Evolutionary conservation across 495 filamentous ascomycete species (phyloP).

Genomic region (Neurospora tetrasperma): DNA sequence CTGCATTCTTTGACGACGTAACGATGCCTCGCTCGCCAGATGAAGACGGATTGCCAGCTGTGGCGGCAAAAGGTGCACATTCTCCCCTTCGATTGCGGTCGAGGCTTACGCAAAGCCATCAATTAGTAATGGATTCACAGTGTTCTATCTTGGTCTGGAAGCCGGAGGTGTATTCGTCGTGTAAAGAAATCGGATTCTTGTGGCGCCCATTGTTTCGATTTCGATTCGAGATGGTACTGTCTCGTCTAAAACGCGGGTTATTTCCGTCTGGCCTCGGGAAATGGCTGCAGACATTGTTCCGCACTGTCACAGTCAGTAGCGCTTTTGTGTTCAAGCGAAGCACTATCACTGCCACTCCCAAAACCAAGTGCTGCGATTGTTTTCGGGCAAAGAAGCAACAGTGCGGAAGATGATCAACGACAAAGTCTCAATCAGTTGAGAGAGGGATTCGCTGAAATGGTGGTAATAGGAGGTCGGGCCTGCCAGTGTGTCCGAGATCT

Average conservation of each 20-base stretch:
- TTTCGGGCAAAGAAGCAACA: neutral
- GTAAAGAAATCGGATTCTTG: neutral
- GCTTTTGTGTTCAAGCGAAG: neutral
- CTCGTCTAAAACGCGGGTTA: neutral
- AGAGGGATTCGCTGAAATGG: neutral
- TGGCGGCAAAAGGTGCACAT: too few relatives aligned
- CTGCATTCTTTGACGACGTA: too few relatives aligned
- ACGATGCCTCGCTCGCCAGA: too few relatives aligned
- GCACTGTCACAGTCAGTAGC: neutral
- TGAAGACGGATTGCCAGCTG: too few relatives aligned
- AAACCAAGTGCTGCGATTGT: neutral
- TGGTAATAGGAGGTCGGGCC: neutral
- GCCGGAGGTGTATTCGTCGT: neutral
- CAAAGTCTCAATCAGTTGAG: neutral
- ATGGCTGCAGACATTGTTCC: neutral
- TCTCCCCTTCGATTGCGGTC: neutral
- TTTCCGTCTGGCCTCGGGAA: neutral
- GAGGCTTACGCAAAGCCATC: neutral
- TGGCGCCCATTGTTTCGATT: neutral
- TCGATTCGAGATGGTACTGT: neutral
- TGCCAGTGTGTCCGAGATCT: neutral
- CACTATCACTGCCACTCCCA: neutral
- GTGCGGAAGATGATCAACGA: neutral
- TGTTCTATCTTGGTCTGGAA: neutral
- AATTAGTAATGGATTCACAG: neutral